phyloP scores from a whole-genome alignment of 805 yeast species.

The Candida cerambycidarum region DNA sequence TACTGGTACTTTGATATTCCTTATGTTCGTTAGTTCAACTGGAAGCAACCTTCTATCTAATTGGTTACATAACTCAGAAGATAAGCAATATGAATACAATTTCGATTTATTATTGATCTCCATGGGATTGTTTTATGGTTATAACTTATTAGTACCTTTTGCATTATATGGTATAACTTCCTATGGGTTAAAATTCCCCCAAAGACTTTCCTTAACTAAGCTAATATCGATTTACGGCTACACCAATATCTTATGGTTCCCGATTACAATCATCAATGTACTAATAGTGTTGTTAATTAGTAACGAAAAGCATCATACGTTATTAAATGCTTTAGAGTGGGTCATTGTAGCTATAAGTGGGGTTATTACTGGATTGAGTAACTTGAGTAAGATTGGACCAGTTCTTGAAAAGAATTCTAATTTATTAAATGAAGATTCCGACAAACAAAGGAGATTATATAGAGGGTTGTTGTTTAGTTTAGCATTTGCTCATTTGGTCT shows the following conservation, averaged over 20 bases:
- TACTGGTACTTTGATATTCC: conserved; percentile 73
- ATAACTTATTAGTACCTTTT: conserved; percentile 66
- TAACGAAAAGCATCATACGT: conserved; percentile 28
- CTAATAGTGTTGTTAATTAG: conserved; percentile 53
- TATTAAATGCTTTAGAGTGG: conserved; percentile 62
- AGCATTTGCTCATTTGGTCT: conserved; percentile 50
- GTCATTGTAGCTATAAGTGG: conserved; percentile 59
- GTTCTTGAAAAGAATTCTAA: conserved; percentile 35
- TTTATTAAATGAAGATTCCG: conserved; percentile 25
- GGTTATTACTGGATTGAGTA: conserved; percentile 57
- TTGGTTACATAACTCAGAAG: conserved; percentile 44
- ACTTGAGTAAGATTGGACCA: conserved; percentile 46
- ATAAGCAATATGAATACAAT: conserved; percentile 53
- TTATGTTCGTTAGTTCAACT: conserved; percentile 74
- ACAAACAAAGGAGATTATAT: conserved; percentile 34
- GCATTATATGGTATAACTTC: conserved; percentile 51
- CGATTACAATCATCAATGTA: conserved; percentile 64
- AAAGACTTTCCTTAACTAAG: conserved; percentile 52
- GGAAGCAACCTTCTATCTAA: conserved; percentile 64
- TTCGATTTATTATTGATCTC: conserved; percentile 67
- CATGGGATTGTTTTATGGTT: conserved; percentile 71
- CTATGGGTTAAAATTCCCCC: conserved; percentile 53
- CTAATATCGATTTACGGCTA: conserved; percentile 81
- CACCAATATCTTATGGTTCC: conserved; percentile 82
- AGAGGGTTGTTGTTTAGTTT: conserved; percentile 40